phyloP scores from a whole-genome alignment of 208 protist genomes.

The Angomonas deanei region DNA sequence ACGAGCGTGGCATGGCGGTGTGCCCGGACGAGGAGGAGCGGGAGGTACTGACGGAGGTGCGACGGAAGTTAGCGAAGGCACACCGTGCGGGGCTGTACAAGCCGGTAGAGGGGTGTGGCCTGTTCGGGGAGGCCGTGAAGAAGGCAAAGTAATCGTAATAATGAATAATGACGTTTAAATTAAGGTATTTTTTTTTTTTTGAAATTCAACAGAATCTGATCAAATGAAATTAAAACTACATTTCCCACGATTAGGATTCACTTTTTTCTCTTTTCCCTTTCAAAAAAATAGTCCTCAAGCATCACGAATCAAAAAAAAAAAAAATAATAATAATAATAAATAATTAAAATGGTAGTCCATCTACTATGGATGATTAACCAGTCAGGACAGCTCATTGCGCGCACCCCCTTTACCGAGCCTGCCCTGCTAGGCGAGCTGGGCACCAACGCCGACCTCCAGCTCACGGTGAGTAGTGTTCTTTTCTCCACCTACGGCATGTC shows the following conservation, averaged over 20 bases:
- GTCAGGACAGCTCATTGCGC: slow-evolving; percentile 79
- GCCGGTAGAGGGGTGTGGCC: slow-evolving; percentile 43
- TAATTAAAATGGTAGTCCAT: slow-evolving; percentile 57
- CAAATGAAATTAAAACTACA: no score
- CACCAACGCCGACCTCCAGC: slow-evolving; percentile 70
- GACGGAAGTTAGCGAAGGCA: slow-evolving; percentile 31
- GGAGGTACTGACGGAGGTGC: slow-evolving; percentile 38
- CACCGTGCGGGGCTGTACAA: slow-evolving; percentile 49
- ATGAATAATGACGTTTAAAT: background rate
- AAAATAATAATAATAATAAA: background rate
- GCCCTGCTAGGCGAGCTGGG: slow-evolving; percentile 76
- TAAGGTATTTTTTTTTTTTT: background rate
- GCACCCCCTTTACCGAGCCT: slow-evolving; percentile 56
- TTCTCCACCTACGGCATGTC: slow-evolving; percentile 86
- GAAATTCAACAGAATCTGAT: no score
- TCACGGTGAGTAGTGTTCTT: slow-evolving; percentile 78
- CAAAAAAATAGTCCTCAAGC: background rate
- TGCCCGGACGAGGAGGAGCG: slow-evolving; percentile 30
- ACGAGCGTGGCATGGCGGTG: slow-evolving; percentile 28
- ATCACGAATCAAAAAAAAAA: background rate
- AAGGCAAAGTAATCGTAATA: background rate
- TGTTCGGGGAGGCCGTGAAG: slow-evolving; percentile 60
- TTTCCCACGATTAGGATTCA: no score
- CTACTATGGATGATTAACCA: slow-evolving; percentile 85
- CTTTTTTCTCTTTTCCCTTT: slow-evolving; percentile 6